Conservation (phyloP, 805 yeast genomes). For the Candida silvicultrix region DNA sequence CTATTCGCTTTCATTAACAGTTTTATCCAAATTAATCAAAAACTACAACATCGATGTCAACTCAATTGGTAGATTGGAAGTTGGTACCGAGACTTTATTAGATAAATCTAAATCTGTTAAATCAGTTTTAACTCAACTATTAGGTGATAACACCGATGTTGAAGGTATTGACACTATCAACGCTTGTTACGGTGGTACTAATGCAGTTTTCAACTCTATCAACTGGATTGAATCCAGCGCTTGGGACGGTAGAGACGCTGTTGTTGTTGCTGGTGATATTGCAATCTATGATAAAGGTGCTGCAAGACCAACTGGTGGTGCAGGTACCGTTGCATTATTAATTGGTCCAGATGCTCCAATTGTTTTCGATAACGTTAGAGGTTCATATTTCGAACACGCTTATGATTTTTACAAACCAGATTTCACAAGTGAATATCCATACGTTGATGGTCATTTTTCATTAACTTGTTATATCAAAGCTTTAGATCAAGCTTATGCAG, state of each 20-base stretch:
- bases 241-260: conserved; percentile 98
- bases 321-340: conserved; percentile 89
- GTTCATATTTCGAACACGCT: conserved; percentile 93
- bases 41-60: conserved; percentile 79
- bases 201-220: conserved; percentile 86
- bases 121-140: conserved; percentile 90
- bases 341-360: conserved; percentile 98
- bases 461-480: conserved; percentile 92
- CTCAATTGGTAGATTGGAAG: conserved; percentile 89
- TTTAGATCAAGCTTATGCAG: conserved; percentile 76
- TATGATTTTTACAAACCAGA: conserved; percentile 98
- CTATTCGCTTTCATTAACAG: conserved; percentile 93
- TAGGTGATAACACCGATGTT: conserved; percentile 81
- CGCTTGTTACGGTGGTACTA: conserved; percentile 98
- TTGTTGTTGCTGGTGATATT: conserved; percentile 96
- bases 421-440: conserved; percentile 93
- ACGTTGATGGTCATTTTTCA: conserved; percentile 96
- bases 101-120: conserved; percentile 97
- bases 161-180: conserved; percentile 96
- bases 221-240: conserved; percentile 95
- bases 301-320: conserved; percentile 99
- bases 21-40: conserved; percentile 63
- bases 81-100: conserved; percentile 94
- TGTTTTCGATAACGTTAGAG: conserved; percentile 84
- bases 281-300: conserved; percentile 96